Evolutionary conservation across 495 filamentous ascomycete species (phyloP), one percentile per base, ranked within the genome.

Genomic region (Articulospora tetracladia): DNA sequence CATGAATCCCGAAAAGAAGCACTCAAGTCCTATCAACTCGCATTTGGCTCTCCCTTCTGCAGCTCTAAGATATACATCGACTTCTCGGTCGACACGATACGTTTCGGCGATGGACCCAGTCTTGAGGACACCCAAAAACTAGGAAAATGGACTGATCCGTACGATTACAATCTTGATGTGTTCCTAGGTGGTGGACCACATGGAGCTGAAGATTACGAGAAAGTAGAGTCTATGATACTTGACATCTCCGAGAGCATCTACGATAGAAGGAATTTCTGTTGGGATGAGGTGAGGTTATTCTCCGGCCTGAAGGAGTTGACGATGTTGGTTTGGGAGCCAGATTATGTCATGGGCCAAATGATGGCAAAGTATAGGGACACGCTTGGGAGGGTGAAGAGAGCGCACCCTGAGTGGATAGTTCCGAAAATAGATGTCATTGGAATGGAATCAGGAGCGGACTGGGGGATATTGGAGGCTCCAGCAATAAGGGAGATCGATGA

Each of bases 221-320:
- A 58, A 24, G 27, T 65, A 1, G 8, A 46, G 25, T 22, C 25
- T 1, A 23, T 65, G 54, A 24, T 49, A 7, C 27, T 61, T 19
- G 58, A 57, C 32, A 11, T 58, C 15, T 11, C 13, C 26, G 58
- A 61, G 19, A 41, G 34, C 1, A 7, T 58, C 0, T 61, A 61
- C 48, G 55, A 25, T 7, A 28, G 58, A 17, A 49, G 41, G 13
- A 19, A 47, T 19, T 58, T 61, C 26, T 58, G 53, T 32, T 65
- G 63, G 63, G 27, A 55, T 34, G 63, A 65, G 20, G 49, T 65
- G 1, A 53, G 55, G 1, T 15, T 39, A n/a, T 61, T 65, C 52
- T 8, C n/a, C 2, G 23, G 30, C 1, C 52, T 65, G 57, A 41
- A 60, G 36, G 23, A 60, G 39, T 39, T 60, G 13, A 60, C 53